These are phyloP conservation scores for Chytriomyces sp. DNA, from an alignment of 192 early-diverging fungal genomes.

Conservation along the genomic window DNA sequence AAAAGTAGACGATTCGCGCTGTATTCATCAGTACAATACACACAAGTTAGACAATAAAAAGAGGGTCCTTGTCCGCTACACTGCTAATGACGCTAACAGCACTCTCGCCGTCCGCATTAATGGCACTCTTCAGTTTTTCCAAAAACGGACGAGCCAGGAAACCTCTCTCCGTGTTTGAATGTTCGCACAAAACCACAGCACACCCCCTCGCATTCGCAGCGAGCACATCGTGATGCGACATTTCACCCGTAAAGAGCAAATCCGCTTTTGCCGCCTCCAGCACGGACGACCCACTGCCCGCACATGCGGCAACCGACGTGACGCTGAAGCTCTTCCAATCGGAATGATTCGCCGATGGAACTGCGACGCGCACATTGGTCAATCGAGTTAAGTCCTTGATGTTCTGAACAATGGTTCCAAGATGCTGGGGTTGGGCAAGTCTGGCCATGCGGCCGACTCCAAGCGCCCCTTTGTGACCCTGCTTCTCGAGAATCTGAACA, in stretches of 20 bases:
- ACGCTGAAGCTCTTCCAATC: not conserved
- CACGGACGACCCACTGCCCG: conserved; percentile 81
- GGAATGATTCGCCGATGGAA: not conserved
- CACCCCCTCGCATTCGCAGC: conserved; percentile 75
- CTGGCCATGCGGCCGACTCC: too few relatives aligned
- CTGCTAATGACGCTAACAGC: conserved; percentile 73
- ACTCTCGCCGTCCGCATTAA: conserved; percentile 51
- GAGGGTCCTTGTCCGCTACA: conserved; percentile 77
- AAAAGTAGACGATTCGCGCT: too few relatives aligned
- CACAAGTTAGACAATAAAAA: conserved; percentile 45
- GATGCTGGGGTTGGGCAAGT: not conserved
- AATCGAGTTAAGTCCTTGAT: conserved; percentile 73
- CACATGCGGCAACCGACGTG: conserved; percentile 83
- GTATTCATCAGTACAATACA: too few relatives aligned
- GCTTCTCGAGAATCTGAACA: too few relatives aligned
- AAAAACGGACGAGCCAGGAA: conserved; percentile 73
- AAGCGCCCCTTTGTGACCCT: too few relatives aligned
- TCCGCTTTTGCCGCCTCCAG: conserved; percentile 61
- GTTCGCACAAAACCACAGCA: conserved; percentile 88
- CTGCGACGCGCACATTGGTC: conserved; percentile 53
- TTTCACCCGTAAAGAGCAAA: conserved; percentile 91
- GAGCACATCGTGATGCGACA: conserved; percentile 94
- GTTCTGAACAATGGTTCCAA: conserved; percentile 59
- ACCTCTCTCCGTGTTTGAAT: conserved; percentile 89
- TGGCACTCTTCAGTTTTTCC: conserved; percentile 59